Conservation (phyloP, 176 grass and related monocot genomes). For the Oryza meridionalis region DNA sequence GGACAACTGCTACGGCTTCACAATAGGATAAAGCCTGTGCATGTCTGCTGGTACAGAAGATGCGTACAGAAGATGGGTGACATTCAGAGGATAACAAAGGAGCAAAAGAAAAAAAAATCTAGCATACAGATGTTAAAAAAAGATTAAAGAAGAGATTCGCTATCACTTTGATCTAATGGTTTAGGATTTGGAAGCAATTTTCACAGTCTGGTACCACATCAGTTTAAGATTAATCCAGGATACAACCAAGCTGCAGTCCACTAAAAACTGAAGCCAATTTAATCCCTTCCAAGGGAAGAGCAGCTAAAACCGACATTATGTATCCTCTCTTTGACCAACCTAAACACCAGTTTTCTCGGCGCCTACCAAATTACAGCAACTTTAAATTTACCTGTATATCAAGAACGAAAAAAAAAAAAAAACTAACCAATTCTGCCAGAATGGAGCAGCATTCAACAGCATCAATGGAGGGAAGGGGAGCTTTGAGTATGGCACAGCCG, state of each 20-base stretch:
- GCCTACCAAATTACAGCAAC: conserved; percentile 2
- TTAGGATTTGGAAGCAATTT: neutral
- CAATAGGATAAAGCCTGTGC: too few species aligned
- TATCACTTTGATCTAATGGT: neutral
- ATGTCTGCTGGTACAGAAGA: neutral
- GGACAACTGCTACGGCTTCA: too few species aligned
- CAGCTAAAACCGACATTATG: neutral
- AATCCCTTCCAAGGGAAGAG: neutral
- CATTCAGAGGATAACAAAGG: neutral
- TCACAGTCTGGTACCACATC: neutral
- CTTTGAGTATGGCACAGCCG: conserved; percentile 17
- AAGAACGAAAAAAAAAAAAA: conserved; percentile 34
- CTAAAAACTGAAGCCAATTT: neutral
- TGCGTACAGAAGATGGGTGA: neutral
- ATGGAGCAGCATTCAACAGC: conserved; percentile 32
- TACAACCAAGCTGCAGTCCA: neutral
- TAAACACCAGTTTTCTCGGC: conserved; percentile 21
- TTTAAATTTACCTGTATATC: conserved; percentile 13
- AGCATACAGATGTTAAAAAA: neutral
- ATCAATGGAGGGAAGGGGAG: neutral
- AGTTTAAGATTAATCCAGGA: neutral
- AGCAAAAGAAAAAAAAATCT: neutral
- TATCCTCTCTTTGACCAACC: conserved; percentile 17
- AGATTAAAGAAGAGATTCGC: neutral
- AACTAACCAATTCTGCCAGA: conserved; percentile 47